Percentiles rank a stretch among this genome's conserved stretches.
These are phyloP conservation scores for Acer saccharum DNA, from an alignment of 345 rosid genomes.

Conservation along the genomic window DNA sequence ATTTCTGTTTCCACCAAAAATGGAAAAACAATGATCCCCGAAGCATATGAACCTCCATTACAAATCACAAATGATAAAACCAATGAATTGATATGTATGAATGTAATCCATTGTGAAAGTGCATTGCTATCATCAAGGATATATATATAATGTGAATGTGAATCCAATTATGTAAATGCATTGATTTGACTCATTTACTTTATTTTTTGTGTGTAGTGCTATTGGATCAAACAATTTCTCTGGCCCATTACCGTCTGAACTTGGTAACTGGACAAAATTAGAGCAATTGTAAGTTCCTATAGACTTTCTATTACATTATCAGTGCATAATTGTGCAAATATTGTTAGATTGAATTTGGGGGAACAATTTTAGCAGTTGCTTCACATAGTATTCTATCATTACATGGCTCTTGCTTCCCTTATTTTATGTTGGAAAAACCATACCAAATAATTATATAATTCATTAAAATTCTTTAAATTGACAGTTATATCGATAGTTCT, in stretches of 20 bases:
- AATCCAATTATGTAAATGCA: neutral
- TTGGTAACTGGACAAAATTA: conserved; percentile 8
- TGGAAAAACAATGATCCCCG: no score
- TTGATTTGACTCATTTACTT: neutral
- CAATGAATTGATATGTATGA: no score
- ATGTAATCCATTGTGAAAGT: neutral
- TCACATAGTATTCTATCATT: neutral
- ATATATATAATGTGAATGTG: no score
- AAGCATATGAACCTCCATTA: no score
- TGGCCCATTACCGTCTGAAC: neutral
- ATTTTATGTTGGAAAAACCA: neutral
- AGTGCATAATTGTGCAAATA: no score
- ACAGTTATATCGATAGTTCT: conserved; percentile 13
- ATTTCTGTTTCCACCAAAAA: no score
- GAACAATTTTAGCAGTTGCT: no score
- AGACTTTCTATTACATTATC: no score
- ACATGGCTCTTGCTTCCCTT: neutral
- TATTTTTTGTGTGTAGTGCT: neutral
- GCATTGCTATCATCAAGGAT: neutral
- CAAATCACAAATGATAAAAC: no score
- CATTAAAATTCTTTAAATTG: neutral
- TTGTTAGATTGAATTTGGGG: no score
- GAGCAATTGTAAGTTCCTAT: conserved; percentile 7
- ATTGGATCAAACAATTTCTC: neutral
- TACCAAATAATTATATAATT: neutral